Base-by-base conservation (phyloP, 1,284 basidiomycete genomes). In the Gomphus sp. region DNA sequence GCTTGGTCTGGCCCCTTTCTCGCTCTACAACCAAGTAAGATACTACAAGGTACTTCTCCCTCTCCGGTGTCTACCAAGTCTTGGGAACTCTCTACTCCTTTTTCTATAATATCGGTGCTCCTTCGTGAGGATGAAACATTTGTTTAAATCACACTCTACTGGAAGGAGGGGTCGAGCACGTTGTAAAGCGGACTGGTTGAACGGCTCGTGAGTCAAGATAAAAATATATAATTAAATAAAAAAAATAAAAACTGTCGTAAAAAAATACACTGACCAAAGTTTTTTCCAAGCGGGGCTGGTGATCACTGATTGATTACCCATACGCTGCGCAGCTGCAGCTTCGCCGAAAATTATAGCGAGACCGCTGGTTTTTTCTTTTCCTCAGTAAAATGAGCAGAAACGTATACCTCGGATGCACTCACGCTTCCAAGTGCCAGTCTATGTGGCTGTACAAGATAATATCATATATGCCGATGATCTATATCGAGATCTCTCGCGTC, bases 371-470 rank as follows among this genome's bases (percentile, higher is more conserved):
- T 37, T 25, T 37, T 3, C 61, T 64, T 31, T 31, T 4, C 11
- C 7, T 45, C 25, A 36, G 18, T 10, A 31, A 47, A 11, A 7
- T 28, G 2, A 52, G 10, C 12, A 36, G 18, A n/a, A 22, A 41
- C 31, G 28, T 28, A 28, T 16, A 10, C 64, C 9, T 37, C 18
- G 16, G 14, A 41, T 41, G 18, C 64, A 65, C 70, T 63, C 62
- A 72, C 72, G 70, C 65, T 56, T 70, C 69, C 12, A 77, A 65
- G 67, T 77, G 76, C 72, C 72, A 77, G 56, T 77, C 76, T 50
- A 77, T 74, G 58, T 78, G 75, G 63, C 76, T 76, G 64, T 31
- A 11, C 12, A 11, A 31, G 7, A 55, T 10, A 3, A n/a, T 8
- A 5, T 14, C 54, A 39, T 7, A 16, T 44, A 47, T 31, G n/a